phyloP scores from a whole-genome alignment of 805 yeast genomes.

The Cyberlindnera suaveolens region DNA sequence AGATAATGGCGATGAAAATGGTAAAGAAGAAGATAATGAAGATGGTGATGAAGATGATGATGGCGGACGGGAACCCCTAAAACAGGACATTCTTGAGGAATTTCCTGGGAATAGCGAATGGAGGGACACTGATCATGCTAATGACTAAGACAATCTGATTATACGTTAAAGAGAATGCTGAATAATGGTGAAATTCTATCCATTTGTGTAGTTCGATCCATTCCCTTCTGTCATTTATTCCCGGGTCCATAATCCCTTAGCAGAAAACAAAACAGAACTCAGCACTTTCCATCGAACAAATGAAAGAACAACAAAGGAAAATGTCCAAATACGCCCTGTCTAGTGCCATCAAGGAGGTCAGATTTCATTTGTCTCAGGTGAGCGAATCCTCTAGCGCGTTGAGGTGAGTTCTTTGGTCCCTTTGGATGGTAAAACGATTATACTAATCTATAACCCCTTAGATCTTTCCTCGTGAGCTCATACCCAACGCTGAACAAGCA shows the following conservation, averaged over 20 bases:
- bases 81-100: constrained; percentile 1
- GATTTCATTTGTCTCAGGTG: constrained; percentile 78
- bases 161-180: no score
- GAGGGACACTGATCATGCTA: neutral
- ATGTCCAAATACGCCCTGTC: constrained; percentile 32
- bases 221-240: no score
- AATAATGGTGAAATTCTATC: no score
- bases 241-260: neutral
- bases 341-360: constrained; percentile 61
- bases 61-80: constrained; percentile 8
- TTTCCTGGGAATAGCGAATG: constrained; percentile 8
- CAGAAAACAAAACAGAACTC: neutral
- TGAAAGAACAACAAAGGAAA: neutral
- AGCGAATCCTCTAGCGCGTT: constrained; percentile 65
- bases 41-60: neutral
- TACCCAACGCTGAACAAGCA: constrained; percentile 60
- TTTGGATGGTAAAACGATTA: no score
- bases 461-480: constrained; percentile 54
- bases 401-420: constrained; percentile 31
- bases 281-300: neutral
- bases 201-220: no score
- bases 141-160: no score
- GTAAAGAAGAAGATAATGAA: neutral
- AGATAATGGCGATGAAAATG: neutral
- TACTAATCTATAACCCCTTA: constrained; percentile 10